Evolutionary conservation across 495 filamentous ascomycete genomes (phyloP).

Genomic region (Xylaria telfairii): DNA sequence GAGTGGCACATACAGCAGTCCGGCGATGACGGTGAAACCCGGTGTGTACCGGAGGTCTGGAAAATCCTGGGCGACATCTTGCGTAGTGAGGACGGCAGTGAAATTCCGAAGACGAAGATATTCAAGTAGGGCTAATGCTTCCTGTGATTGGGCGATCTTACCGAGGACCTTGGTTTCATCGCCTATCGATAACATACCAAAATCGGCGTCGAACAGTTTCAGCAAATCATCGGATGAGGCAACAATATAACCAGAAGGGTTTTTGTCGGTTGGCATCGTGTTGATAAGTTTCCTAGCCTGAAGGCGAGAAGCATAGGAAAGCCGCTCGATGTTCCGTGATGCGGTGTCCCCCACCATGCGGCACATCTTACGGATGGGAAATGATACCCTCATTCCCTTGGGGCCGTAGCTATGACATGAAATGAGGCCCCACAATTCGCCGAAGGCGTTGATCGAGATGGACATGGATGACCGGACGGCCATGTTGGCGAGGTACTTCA

Average conservation of each 20-base stretch:
- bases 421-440: slow-evolving; percentile 88
- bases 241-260: slow-evolving; percentile 91
- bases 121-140: slow-evolving; percentile 84
- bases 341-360: slow-evolving; percentile 87
- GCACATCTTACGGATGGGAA: slow-evolving; percentile 93
- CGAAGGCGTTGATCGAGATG: slow-evolving; percentile 86
- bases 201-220: slow-evolving; percentile 87
- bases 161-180: slow-evolving; percentile 91
- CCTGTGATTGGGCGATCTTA: slow-evolving; percentile 75
- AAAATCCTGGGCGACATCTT: slow-evolving; percentile 80
- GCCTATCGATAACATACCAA: slow-evolving; percentile 82
- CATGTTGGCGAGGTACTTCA: slow-evolving; percentile 94
- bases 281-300: slow-evolving; percentile 84
- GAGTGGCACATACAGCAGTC: slow-evolving; percentile 82
- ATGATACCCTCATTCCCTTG: slow-evolving; percentile 85
- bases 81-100: slow-evolving; percentile 78
- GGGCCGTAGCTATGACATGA: slow-evolving; percentile 83
- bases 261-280: slow-evolving; percentile 76
- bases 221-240: slow-evolving; percentile 88
- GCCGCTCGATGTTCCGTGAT: slow-evolving; percentile 85
- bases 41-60: slow-evolving; percentile 81
- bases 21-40: slow-evolving; percentile 80
- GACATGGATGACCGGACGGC: slow-evolving; percentile 91
- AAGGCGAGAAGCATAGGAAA: slow-evolving; percentile 84
- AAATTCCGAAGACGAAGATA: slow-evolving; percentile 80